phyloP scores from a whole-genome alignment of 2,329 filamentous ascomycete species.

The Colletotrichum sp. region DNA sequence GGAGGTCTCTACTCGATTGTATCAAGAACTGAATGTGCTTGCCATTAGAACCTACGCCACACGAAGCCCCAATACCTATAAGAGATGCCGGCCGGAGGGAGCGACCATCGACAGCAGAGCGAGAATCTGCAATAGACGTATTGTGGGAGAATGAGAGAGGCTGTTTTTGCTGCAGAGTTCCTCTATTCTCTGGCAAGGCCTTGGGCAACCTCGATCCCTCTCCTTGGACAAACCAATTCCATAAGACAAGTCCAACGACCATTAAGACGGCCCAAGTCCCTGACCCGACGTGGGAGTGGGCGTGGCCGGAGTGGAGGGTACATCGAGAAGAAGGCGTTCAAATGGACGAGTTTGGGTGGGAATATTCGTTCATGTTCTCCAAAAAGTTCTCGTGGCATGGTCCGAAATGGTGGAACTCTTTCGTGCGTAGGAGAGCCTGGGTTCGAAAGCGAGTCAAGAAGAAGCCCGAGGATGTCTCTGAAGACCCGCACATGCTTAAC shows the following conservation, averaged over 20 bases:
- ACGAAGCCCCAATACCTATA: background rate
- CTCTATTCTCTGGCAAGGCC: conserved; percentile 87
- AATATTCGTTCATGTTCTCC: conserved; percentile 90
- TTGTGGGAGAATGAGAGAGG: conserved; percentile 97
- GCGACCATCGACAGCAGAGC: conserved; percentile 23
- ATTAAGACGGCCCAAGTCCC: conserved; percentile 91
- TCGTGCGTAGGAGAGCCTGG: conserved; percentile 90
- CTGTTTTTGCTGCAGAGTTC: conserved; percentile 84
- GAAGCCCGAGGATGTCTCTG: conserved; percentile 44
- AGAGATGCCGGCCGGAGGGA: background rate
- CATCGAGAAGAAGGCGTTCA: conserved; percentile 74
- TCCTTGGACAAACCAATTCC: conserved; percentile 79
- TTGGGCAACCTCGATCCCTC: conserved; percentile 85
- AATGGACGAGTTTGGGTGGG: conserved; percentile 87
- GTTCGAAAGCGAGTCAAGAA: conserved; percentile 78
- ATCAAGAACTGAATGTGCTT: background rate
- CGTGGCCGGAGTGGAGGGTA: conserved; percentile 68
- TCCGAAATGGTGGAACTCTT: conserved; percentile 91
- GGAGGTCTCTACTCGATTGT: too few species aligned
- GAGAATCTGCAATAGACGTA: conserved; percentile 76
- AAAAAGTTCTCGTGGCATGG: conserved; percentile 84
- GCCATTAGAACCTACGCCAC: conserved; percentile 8
- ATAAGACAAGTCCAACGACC: conserved; percentile 65
- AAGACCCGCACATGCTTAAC: conserved; percentile 70
- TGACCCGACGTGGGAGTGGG: conserved; percentile 95